Evolutionary conservation across 2,329 filamentous ascomycete species (phyloP).

Genomic region (Teratosphaeria zuluensis): DNA sequence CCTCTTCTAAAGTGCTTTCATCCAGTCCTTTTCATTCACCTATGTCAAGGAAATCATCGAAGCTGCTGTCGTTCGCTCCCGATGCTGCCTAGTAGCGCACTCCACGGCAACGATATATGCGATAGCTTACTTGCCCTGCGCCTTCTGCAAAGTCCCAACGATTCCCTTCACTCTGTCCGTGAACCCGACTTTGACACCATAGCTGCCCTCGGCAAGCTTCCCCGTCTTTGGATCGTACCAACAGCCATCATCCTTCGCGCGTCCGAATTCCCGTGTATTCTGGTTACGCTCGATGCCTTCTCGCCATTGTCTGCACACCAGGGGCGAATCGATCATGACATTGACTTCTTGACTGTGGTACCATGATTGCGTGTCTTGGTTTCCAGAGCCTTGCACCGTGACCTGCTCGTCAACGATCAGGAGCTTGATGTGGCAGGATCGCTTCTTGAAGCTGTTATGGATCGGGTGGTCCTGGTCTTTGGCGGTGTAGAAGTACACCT

Average conservation of each 20-base stretch:
- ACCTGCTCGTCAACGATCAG: constrained; percentile 62
- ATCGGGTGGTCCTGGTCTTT: constrained; percentile 64
- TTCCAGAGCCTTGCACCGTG: constrained; percentile 65
- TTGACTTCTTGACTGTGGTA: constrained; percentile 72
- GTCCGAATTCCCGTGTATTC: constrained; percentile 53
- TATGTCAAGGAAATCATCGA: background rate
- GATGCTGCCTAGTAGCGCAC: background rate
- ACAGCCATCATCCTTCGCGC: constrained; percentile 48
- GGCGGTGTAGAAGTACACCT: constrained; percentile 61
- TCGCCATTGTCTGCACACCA: constrained; percentile 54
- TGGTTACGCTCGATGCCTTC: constrained; percentile 55
- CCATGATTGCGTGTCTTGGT: constrained; percentile 74
- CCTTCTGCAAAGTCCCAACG: constrained; percentile 48
- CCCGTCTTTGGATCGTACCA: constrained; percentile 45
- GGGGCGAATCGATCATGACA: constrained; percentile 57
- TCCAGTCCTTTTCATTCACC: background rate
- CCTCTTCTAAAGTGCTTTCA: background rate
- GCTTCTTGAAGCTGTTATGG: constrained; percentile 53
- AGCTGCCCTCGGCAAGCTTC: constrained; percentile 31
- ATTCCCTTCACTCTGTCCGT: constrained; percentile 52
- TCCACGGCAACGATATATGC: background rate
- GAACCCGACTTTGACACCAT: constrained; percentile 40
- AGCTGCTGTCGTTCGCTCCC: background rate
- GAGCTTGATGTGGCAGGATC: constrained; percentile 68
- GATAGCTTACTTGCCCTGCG: constrained; percentile 20